These are phyloP conservation scores for Syncephalis fuscata DNA, from an alignment of 371 early-diverging fungal genomes.

Conservation along the genomic window DNA sequence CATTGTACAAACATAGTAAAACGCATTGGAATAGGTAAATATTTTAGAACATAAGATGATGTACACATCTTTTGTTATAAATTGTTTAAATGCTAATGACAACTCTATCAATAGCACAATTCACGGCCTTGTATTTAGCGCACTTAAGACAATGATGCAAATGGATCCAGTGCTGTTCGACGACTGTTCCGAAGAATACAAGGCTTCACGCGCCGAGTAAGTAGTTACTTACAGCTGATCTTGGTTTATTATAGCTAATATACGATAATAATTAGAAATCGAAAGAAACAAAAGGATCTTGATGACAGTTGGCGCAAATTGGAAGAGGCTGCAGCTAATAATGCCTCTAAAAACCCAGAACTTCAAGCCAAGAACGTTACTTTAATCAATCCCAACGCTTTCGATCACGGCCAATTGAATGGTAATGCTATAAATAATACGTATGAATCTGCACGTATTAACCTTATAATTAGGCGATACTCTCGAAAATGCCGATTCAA, in stretches of 20 bases:
- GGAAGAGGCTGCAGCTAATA: constrained; percentile 35
- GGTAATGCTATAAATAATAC: too few relatives aligned
- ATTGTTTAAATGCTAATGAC: not conserved
- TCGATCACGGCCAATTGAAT: too few relatives aligned
- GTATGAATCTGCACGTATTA: too few relatives aligned
- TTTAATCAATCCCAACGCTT: too few relatives aligned
- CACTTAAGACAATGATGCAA: constrained; percentile 82
- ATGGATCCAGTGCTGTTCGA: constrained; percentile 83
- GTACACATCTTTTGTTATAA: too few relatives aligned
- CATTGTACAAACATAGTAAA: constrained; percentile 79
- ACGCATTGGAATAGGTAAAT: constrained; percentile 88
- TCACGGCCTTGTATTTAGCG: constrained; percentile 85
- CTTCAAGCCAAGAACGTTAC: too few relatives aligned
- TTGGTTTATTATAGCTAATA: too few relatives aligned
- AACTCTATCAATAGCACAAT: constrained; percentile 44
- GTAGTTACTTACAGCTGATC: constrained; percentile 8
- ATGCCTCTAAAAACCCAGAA: constrained; percentile 13
- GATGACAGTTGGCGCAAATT: constrained; percentile 73
- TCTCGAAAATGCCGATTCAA: too few relatives aligned
- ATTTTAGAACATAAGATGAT: not conserved
- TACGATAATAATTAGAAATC: constrained; percentile 41
- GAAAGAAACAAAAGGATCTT: constrained; percentile 66
- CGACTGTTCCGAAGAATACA: constrained; percentile 65
- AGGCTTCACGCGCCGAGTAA: constrained; percentile 64
- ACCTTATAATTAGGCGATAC: too few relatives aligned